phyloP scores from a whole-genome alignment of 2,329 filamentous ascomycete genomes.

The Sporothrix phasma region DNA sequence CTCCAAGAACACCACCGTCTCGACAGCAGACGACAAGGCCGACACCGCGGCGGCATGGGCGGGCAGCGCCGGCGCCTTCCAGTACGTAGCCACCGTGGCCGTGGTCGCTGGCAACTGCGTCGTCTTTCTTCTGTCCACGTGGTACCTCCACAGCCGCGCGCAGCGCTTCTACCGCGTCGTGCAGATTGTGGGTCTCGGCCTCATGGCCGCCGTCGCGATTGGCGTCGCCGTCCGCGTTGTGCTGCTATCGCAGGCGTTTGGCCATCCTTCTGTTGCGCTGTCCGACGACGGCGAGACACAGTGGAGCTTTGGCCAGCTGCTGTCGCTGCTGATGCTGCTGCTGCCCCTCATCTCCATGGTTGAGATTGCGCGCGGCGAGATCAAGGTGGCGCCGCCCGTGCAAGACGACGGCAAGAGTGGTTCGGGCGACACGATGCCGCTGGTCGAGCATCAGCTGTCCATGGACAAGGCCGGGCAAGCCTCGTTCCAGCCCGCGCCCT shows the following conservation, averaged over 20 bases:
- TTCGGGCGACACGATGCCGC: conserved; percentile 21
- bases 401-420: conserved; percentile 26
- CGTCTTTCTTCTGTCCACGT: conserved; percentile 50
- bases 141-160: conserved; percentile 51
- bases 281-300: conserved; percentile 42
- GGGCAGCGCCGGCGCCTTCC: conserved; percentile 32
- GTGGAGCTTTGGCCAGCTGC: conserved; percentile 55
- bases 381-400: conserved; percentile 33
- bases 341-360: conserved; percentile 49
- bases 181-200: conserved; percentile 42
- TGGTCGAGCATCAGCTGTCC: conserved; percentile 24
- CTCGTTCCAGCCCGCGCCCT: conserved; percentile 36
- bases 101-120: conserved; percentile 50
- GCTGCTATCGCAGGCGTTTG: conserved; percentile 51
- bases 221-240: conserved; percentile 49
- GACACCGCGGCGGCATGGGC: conserved; percentile 22
- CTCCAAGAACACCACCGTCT: background rate
- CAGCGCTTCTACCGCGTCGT: conserved; percentile 45
- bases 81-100: conserved; percentile 49
- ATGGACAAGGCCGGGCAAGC: background rate
- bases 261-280: conserved; percentile 39
- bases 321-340: conserved; percentile 49
- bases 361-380: conserved; percentile 42
- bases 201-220: conserved; percentile 48
- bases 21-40: conserved; percentile 16